These are phyloP conservation scores for Huntiella bhutanensis DNA, from an alignment of 2,329 filamentous ascomycete genomes.

Conservation along the genomic window DNA sequence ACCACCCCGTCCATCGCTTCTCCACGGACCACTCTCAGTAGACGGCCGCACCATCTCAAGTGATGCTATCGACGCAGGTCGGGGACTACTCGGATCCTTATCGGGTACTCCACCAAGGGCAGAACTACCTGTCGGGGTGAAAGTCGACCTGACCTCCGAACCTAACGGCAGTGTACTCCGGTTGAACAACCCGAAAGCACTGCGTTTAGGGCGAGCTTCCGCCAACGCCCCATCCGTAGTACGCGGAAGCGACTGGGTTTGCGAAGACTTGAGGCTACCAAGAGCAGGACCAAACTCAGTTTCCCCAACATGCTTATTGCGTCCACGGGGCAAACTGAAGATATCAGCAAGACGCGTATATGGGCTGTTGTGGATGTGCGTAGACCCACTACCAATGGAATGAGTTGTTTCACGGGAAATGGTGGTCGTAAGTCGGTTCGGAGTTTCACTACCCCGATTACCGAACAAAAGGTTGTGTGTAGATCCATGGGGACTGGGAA, in stretches of 20 bases:
- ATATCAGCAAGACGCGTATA: slow-evolving; percentile 28
- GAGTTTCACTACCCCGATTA: slow-evolving; percentile 12
- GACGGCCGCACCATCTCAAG: slow-evolving; percentile 58
- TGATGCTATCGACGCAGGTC: slow-evolving; percentile 51
- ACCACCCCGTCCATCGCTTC: slow-evolving; percentile 25
- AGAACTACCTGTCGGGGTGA: slow-evolving; percentile 29
- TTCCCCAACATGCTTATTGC: slow-evolving; percentile 22
- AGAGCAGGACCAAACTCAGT: slow-evolving; percentile 44
- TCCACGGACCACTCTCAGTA: slow-evolving; percentile 57
- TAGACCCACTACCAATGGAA: slow-evolving; percentile 23
- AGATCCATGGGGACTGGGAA: slow-evolving; percentile 44
- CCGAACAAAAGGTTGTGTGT: slow-evolving; percentile 38
- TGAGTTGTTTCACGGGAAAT: slow-evolving; percentile 14
- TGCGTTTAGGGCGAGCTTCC: slow-evolving; percentile 24
- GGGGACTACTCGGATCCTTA: slow-evolving; percentile 37
- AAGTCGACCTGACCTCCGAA: slow-evolving; percentile 19
- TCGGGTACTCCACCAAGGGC: slow-evolving; percentile 34
- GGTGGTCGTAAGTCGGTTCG: slow-evolving; percentile 10
- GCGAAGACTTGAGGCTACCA: slow-evolving; percentile 49
- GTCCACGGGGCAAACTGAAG: slow-evolving; percentile 37
- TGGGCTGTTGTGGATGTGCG: slow-evolving; percentile 14
- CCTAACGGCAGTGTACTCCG: slow-evolving; percentile 32
- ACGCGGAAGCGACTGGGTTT: slow-evolving; percentile 61
- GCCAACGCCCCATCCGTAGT: slow-evolving; percentile 29
- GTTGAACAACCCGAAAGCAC: slow-evolving; percentile 35